Percentiles rank a stretch among this genome's conserved stretches.
Evolutionary conservation across 441 rosid genomes (phyloP).

Genomic region (Gossypium gossypioides): DNA sequence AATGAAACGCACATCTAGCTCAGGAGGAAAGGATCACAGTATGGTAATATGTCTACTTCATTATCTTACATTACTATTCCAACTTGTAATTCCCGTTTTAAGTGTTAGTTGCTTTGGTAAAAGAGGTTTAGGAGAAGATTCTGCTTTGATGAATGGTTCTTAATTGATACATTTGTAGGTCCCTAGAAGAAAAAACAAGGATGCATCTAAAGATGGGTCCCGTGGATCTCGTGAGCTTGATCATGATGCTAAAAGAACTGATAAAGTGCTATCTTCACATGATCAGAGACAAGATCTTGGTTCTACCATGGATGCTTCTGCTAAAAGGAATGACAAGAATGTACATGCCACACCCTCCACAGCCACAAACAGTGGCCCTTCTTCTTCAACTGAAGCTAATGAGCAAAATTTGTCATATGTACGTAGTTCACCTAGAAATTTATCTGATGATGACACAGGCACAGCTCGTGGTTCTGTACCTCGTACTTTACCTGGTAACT

Average conservation of each 20-base stretch:
- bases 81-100: not conserved
- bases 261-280: slow-evolving; percentile 44
- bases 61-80: not conserved
- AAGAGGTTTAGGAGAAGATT: not conserved
- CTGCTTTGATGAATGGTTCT: slow-evolving; percentile 10
- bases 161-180: slow-evolving; percentile 36
- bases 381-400: slow-evolving; percentile 59
- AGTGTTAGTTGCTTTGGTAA: not conserved
- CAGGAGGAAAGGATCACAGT: slow-evolving; percentile 62
- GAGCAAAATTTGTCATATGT: slow-evolving; percentile 49
- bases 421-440: slow-evolving; percentile 50
- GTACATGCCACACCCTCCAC: slow-evolving; percentile 34
- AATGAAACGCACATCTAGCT: slow-evolving; percentile 64
- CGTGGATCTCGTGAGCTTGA: slow-evolving; percentile 42
- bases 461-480: slow-evolving; percentile 41
- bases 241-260: slow-evolving; percentile 49
- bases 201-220: slow-evolving; percentile 47
- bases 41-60: slow-evolving; percentile 31
- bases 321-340: slow-evolving; percentile 43
- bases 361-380: slow-evolving; percentile 66
- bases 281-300: slow-evolving; percentile 51
- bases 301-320: slow-evolving; percentile 29
- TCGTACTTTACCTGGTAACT: slow-evolving; percentile 72
- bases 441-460: slow-evolving; percentile 66
- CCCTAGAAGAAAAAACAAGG: slow-evolving; percentile 70